These are phyloP conservation scores for Dorcoceras hygrometricum DNA, from an alignment of 257 asterid genomes.

Conservation along the genomic window DNA sequence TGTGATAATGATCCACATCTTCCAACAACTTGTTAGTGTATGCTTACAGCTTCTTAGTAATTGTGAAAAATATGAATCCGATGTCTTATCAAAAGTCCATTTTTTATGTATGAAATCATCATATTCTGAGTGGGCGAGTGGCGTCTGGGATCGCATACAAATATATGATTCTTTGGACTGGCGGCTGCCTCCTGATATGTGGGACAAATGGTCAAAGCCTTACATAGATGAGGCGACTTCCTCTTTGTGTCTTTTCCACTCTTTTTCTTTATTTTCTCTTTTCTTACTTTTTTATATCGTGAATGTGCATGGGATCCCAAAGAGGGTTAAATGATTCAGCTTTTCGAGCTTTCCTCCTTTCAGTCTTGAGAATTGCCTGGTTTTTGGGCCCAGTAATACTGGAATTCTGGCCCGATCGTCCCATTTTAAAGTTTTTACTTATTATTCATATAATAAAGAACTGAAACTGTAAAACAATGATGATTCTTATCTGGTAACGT, in stretches of 20 bases:
- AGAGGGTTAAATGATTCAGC: not conserved
- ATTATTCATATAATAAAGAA: too few relatives aligned
- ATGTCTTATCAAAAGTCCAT: too few relatives aligned
- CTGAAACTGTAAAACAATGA: not conserved
- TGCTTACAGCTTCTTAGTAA: constrained; percentile 7
- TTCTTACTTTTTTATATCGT: not conserved
- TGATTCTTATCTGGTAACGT: not conserved
- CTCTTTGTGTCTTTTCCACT: constrained; percentile 13
- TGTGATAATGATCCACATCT: constrained; percentile 22
- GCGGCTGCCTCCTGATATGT: constrained; percentile 70
- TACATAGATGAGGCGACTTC: constrained; percentile 72
- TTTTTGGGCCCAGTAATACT: not conserved
- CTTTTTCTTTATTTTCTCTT: not conserved
- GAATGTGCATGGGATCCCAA: not conserved
- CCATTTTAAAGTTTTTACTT: not conserved
- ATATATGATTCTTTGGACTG: constrained; percentile 98
- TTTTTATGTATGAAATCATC: constrained; percentile 32
- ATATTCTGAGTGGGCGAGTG: constrained; percentile 92
- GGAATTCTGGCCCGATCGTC: not conserved
- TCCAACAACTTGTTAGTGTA: constrained; percentile 5
- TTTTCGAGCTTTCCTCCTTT: not conserved
- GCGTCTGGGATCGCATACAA: constrained; percentile 89
- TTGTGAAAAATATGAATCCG: not conserved
- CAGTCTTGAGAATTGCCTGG: not conserved
- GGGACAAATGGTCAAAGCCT: constrained; percentile 95